Evolutionary conservation across 1,284 basidiomycete genomes (phyloP).

Genomic region (Ceratobasidium sp.): DNA sequence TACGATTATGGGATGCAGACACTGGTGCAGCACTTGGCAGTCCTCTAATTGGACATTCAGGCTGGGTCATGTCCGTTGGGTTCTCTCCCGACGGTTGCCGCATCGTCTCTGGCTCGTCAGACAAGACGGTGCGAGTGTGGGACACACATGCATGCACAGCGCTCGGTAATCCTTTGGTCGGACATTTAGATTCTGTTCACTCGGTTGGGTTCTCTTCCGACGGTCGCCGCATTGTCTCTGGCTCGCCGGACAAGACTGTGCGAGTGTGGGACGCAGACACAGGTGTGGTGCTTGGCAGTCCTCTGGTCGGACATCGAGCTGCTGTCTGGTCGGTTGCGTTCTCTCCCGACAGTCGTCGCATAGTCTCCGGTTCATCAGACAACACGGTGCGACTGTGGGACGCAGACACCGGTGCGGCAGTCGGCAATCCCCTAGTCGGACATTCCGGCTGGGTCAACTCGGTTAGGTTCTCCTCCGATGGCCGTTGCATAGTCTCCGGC

Average conservation of each 20-base stretch:
- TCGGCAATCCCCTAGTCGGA: not conserved
- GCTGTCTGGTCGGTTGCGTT: slow-evolving; percentile 28
- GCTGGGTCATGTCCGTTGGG: not conserved
- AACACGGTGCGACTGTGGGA: slow-evolving; percentile 8
- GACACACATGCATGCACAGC: not conserved
- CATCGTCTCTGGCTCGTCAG: slow-evolving; percentile 26
- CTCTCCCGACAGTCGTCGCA: slow-evolving; percentile 21
- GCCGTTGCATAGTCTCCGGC: slow-evolving; percentile 11
- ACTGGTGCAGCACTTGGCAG: not conserved
- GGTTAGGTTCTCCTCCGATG: slow-evolving; percentile 35
- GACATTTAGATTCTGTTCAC: not conserved
- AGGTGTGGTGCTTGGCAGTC: not conserved
- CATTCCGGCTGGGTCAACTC: not conserved
- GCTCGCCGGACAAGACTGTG: slow-evolving; percentile 12
- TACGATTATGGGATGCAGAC: slow-evolving; percentile 34
- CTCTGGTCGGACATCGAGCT: slow-evolving; percentile 26
- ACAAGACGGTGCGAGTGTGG: slow-evolving; percentile 34
- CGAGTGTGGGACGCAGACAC: slow-evolving; percentile 38
- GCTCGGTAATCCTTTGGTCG: not conserved
- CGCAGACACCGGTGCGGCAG: slow-evolving; percentile 8
- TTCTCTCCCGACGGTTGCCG: slow-evolving; percentile 35
- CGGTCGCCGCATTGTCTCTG: slow-evolving; percentile 21
- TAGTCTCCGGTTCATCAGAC: slow-evolving; percentile 5
- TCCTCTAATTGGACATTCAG: slow-evolving; percentile 23
- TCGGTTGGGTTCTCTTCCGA: slow-evolving; percentile 38